Base-by-base conservation (phyloP, 768 basidiomycete genomes). In the Podaxis sp. region DNA sequence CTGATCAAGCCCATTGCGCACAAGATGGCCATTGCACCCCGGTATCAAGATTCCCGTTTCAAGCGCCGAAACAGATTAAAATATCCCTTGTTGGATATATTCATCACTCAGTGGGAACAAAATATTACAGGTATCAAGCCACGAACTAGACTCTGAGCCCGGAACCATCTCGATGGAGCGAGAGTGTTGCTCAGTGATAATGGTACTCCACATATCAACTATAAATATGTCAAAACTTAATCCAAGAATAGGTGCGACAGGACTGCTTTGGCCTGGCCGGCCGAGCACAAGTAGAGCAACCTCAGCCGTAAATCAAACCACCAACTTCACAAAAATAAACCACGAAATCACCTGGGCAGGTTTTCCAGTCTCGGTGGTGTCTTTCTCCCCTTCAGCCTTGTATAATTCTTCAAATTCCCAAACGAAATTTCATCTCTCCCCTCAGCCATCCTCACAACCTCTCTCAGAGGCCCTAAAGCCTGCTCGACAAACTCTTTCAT, bases 381-480 rank as follows among this genome's bases (percentile, higher is more conserved):
- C 23, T 62, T 60, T 38, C 57, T 50, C 36, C 57, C 36, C 46
- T 61, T 32, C 65, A 64, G 55, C 60, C 68, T 50, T 66, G 61
- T 16, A 63, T 68, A 32, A 82, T 68, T 66, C 82, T 78, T 38
- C 86, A 61, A 28, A 28, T 48, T 38, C 27, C 59, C 87, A 57
- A 88, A 70, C 4, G 73, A 77, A 52, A 89, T 55, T 18, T 70
- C 68, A 50, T 81, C 75, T 65, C 78, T 76, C 11, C 79, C 83
- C 67, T 89, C 87, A 21, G 85, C 86, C 78, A 89, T 78, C 59
- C 73, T 76, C 42, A 85, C 75, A 1, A 81, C 78, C 66, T 87
- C 80, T 23, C 80, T 78, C 1, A 88, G 66, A 28, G 80, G 76
- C 35, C 75, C 74, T 77, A 79, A 80, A 2, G 75, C 77, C 23